Base-by-base conservation (phyloP, 2,329 filamentous ascomycete species). In the Metarhizium humberi region DNA sequence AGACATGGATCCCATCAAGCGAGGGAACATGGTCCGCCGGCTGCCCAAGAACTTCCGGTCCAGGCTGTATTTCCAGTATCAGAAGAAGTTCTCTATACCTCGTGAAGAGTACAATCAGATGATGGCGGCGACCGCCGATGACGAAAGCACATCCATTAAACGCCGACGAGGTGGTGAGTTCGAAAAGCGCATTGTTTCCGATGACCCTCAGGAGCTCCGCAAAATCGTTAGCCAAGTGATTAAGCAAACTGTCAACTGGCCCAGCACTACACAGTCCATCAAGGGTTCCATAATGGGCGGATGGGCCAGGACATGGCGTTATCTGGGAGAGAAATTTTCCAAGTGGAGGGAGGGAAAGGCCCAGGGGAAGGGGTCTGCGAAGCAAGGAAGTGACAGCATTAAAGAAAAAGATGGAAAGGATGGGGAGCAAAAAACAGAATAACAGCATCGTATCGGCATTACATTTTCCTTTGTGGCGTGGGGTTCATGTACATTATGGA, bases 11-110 rank as follows among this genome's bases (percentile, higher is more conserved):
- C 89, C 92, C 0, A 74, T 89, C 56, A 91, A 88, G 65, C 85
- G 94, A 56, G 90, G 89, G 18, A 99, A 99, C 71, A 99, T 99
- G 90, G 92, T 99, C 10, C 85, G 94, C 5, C 86, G 94, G 13
- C 76, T 99, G 11, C 94, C 94, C 4, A 87, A 87, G 63, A 79
- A 85, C 6, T 97, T 99, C 78, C 84, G 94, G 42, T 83, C 88
- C 54, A 92, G 90, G 57, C 76, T 99, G 0, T 99, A 99, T 73
- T 96, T 96, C 70, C 85, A 92, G 64, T 99, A 96, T 70, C 92
- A 96, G 69, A 85, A 87, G 67, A 92, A 95, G 65, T 95, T 92
- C 65, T 80, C 82, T 55, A 94, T 99, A 47, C 90, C 92, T 0
- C 84, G 85, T 16, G 80, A 82, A 4, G 90, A 96, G 55, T 99